Percentiles rank a stretch among this genome's conserved stretches.
Conservation (phyloP, 495 filamentous ascomycete genomes). For the Penicillium manginii region DNA sequence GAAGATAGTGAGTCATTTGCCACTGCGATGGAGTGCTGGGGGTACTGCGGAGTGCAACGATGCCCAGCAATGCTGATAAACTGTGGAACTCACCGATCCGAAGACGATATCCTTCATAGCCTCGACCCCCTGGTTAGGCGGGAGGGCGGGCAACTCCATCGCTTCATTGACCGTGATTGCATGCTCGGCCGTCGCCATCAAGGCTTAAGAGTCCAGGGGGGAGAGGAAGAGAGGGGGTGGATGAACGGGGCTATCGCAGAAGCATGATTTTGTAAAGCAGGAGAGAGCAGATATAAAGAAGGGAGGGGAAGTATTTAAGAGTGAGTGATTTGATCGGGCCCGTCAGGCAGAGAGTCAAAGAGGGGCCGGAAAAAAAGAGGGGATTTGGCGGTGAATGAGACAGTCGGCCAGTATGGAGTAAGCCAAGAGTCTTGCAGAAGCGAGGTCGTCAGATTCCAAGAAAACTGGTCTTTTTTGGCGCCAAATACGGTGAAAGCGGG, state of each 20-base stretch:
- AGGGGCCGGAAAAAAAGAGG: constrained; percentile 26
- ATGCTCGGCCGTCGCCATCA: constrained; percentile 52
- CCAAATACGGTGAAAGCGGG: constrained; percentile 1
- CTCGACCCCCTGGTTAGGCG: constrained; percentile 61
- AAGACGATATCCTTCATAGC: constrained; percentile 80
- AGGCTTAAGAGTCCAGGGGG: constrained; percentile 28
- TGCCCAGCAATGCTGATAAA: too few species aligned
- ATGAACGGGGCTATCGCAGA: constrained; percentile 33
- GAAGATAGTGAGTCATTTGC: constrained; percentile 7
- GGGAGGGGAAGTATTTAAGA: constrained; percentile 16
- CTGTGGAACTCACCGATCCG: constrained; percentile 83
- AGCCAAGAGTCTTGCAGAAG: constrained; percentile 3
- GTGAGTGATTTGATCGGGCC: constrained; percentile 25
- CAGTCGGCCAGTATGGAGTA: background rate
- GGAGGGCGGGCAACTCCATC: constrained; percentile 47
- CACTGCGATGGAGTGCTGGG: background rate
- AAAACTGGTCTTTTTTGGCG: background rate
- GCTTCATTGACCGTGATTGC: constrained; percentile 43
- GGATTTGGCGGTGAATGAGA: constrained; percentile 11
- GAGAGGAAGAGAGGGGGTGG: constrained; percentile 26
- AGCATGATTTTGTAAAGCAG: constrained; percentile 20
- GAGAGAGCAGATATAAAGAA: constrained; percentile 1
- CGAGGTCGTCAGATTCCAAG: background rate
- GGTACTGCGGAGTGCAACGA: too few species aligned
- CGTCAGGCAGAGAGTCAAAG: constrained; percentile 8